Evolutionary conservation across 306 rosid species (phyloP).

Genomic region (Phaseolus lunatus): DNA sequence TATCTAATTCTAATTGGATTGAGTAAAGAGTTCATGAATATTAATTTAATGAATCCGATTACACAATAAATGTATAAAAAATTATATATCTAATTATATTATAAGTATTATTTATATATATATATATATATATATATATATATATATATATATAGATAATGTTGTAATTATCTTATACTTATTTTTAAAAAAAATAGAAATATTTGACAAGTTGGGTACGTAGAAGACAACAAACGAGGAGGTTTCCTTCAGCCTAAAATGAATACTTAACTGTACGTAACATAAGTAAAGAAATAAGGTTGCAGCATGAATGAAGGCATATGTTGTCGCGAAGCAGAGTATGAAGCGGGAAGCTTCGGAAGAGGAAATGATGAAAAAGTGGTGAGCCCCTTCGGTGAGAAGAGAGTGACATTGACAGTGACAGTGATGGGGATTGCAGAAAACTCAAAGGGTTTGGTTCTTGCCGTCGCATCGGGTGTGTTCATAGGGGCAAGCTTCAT

Average conservation of each 20-base stretch:
- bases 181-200: too few relatives aligned
- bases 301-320: too few relatives aligned
- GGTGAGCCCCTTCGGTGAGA: not conserved
- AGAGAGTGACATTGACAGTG: not conserved
- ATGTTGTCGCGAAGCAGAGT: not conserved
- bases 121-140: too few relatives aligned
- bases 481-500: conserved; percentile 3
- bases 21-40: too few relatives aligned
- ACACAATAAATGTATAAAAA: too few relatives aligned
- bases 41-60: too few relatives aligned
- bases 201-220: too few relatives aligned
- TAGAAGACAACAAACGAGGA: not conserved
- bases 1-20: too few relatives aligned
- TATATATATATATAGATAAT: too few relatives aligned
- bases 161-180: too few relatives aligned
- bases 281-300: not conserved
- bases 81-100: too few relatives aligned
- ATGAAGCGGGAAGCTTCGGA: not conserved
- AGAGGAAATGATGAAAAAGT: not conserved
- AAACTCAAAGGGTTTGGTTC: conserved; percentile 14
- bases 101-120: too few relatives aligned
- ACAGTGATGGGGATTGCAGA: conserved; percentile 4
- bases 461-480: not conserved
- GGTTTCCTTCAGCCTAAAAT: not conserved
- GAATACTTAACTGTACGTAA: not conserved